phyloP scores from a whole-genome alignment of 2,329 filamentous ascomycete genomes.

The Pseudopyrenochaeta lycopersici region DNA sequence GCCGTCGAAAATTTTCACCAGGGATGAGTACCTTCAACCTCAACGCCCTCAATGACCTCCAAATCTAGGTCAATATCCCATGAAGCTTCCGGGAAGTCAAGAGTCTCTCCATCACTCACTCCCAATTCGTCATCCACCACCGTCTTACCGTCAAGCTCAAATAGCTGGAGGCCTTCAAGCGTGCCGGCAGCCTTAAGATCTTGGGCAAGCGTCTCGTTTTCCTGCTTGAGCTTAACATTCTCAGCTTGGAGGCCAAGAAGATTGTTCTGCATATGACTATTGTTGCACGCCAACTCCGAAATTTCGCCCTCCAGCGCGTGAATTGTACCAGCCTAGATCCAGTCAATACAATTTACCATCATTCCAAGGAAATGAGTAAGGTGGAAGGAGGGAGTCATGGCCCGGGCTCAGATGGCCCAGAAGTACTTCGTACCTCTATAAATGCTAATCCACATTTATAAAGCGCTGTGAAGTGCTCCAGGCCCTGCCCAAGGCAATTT shows the following conservation, averaged over 20 bases:
- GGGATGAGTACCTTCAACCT: neutral
- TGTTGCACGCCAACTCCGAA: neutral
- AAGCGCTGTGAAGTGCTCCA: too few species aligned
- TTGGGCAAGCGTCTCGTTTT: neutral
- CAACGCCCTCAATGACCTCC: neutral
- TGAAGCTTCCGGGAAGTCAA: too few species aligned
- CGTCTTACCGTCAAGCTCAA: neutral
- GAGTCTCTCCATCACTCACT: neutral
- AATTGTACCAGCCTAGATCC: neutral
- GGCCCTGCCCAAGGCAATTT: too few species aligned
- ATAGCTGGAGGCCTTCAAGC: neutral
- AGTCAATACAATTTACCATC: too few species aligned
- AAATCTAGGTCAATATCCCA: too few species aligned
- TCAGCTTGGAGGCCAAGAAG: neutral
- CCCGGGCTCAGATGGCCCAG: neutral
- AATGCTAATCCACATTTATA: too few species aligned
- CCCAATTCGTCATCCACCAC: neutral
- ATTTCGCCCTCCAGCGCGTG: conserved; percentile 1
- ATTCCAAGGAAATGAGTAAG: too few species aligned
- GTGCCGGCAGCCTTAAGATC: neutral
- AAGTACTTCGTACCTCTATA: neutral
- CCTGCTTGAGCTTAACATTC: neutral
- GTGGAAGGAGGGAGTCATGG: too few species aligned
- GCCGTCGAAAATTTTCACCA: neutral
- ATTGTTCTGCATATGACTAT: neutral